These are phyloP conservation scores for Torulaspora delbrueckii DNA, from an alignment of 805 yeast species.

Conservation along the genomic window DNA sequence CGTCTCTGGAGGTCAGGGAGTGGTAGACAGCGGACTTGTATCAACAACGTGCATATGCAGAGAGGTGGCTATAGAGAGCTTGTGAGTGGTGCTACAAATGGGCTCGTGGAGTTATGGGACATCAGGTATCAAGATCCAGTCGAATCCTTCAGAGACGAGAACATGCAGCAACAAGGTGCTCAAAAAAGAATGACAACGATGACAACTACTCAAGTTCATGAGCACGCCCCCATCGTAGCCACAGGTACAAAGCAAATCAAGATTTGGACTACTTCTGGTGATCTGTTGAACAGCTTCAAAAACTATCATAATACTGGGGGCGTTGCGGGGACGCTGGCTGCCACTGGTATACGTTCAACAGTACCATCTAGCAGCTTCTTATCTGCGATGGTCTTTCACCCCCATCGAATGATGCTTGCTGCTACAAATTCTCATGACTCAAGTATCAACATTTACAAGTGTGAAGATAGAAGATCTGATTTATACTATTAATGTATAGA, in stretches of 20 bases:
- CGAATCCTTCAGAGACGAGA: conserved; percentile 53
- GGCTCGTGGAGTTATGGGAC: conserved; percentile 86
- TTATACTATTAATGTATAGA: conserved; percentile 3
- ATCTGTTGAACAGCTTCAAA: conserved; percentile 56
- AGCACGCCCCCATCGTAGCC: conserved; percentile 92
- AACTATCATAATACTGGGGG: conserved; percentile 36
- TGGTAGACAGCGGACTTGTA: conserved; percentile 46
- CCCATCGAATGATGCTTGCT: conserved; percentile 91
- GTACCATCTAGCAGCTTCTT: conserved; percentile 43
- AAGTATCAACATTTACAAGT: conserved; percentile 57
- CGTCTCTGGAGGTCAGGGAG: conserved; percentile 63
- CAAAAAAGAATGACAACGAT: conserved; percentile 31
- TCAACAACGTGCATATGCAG: conserved; percentile 86
- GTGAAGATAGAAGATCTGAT: conserved; percentile 36
- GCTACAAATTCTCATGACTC: conserved; percentile 77
- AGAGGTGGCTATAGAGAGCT: conserved; percentile 93
- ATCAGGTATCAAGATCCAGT: conserved; percentile 72
- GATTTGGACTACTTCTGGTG: conserved; percentile 83
- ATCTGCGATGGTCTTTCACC: conserved; percentile 73
- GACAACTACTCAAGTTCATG: conserved; percentile 80
- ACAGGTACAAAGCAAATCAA: conserved; percentile 79
- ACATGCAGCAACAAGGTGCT: conserved; percentile 33
- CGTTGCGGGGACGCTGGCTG: conserved; percentile 32
- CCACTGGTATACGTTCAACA: conserved; percentile 31
- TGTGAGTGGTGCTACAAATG: conserved; percentile 77